These are phyloP conservation scores for Andrographis paniculata DNA, from an alignment of 305 asterid species.

Conservation along the genomic window DNA sequence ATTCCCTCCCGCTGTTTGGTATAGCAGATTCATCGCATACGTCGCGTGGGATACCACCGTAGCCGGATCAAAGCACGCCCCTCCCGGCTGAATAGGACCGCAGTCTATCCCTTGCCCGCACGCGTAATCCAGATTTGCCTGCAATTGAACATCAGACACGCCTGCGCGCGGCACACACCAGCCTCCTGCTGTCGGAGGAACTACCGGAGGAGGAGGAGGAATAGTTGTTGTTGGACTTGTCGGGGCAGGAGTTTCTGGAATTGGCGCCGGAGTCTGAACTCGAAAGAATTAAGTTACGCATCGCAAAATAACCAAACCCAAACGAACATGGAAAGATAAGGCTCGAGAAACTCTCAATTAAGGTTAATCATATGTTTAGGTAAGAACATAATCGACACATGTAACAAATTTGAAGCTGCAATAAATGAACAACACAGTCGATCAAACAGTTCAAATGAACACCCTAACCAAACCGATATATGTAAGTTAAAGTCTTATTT, in stretches of 20 bases:
- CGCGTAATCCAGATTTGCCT: conserved; percentile 75
- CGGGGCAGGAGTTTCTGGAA: conserved; percentile 37
- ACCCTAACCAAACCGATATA: too few species aligned
- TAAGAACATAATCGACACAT: not conserved
- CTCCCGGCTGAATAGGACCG: conserved; percentile 68
- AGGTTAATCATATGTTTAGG: not conserved
- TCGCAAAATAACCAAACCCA: conserved; percentile 14
- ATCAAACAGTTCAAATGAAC: too few species aligned
- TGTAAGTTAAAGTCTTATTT: too few species aligned
- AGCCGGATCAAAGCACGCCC: conserved; percentile 68
- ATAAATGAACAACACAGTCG: too few species aligned
- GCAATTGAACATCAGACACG: conserved; percentile 48
- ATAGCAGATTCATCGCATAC: conserved; percentile 67
- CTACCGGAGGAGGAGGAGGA: too few species aligned
- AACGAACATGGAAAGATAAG: not conserved
- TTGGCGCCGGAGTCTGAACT: conserved; percentile 43
- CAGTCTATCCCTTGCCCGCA: conserved; percentile 77
- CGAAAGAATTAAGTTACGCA: too few species aligned
- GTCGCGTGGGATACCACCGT: conserved; percentile 53
- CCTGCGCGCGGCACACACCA: conserved; percentile 76
- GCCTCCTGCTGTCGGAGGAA: conserved; percentile 39
- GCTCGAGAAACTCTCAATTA: too few species aligned
- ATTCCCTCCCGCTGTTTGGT: conserved; percentile 73
- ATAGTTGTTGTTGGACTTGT: conserved; percentile 21
- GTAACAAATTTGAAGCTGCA: too few species aligned